phyloP scores from a whole-genome alignment of 169 alveolate species.

The Plasmodium coatneyi region DNA sequence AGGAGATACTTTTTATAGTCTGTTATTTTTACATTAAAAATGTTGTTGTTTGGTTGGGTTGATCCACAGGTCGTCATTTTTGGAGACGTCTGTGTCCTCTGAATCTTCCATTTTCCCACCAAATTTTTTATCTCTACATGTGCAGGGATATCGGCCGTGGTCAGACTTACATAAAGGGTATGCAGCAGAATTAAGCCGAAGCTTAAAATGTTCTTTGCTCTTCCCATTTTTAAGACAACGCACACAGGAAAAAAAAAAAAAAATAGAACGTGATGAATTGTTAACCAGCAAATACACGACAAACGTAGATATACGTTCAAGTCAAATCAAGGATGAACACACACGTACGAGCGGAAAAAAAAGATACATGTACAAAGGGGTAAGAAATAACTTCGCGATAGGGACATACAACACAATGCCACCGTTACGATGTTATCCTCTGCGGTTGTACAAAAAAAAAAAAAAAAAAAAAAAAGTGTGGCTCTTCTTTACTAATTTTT shows the following conservation, averaged over 20 bases:
- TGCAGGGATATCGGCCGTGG: constrained; percentile 45
- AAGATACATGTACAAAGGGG: neutral
- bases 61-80: constrained; percentile 65
- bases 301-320: neutral
- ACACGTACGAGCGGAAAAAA: neutral
- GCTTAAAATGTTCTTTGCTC: neutral
- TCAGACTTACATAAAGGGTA: constrained; percentile 11
- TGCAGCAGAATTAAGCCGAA: constrained; percentile 14
- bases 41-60: constrained; percentile 58
- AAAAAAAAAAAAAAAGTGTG: neutral
- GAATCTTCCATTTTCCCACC: constrained; percentile 71
- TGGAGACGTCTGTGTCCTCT: constrained; percentile 22
- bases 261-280: neutral
- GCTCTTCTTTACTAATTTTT: neutral
- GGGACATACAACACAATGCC: neutral
- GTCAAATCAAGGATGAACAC: neutral
- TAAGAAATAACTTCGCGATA: neutral
- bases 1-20: constrained; percentile 44
- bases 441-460: neutral
- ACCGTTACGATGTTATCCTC: neutral
- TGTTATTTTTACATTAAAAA: constrained; percentile 27
- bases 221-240: neutral
- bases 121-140: constrained; percentile 52
- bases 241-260: neutral
- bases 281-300: neutral